Evolutionary conservation across 805 yeast species (phyloP), one percentile per base, ranked within the genome.

Genomic region (Kluyveromyces lactis): DNA sequence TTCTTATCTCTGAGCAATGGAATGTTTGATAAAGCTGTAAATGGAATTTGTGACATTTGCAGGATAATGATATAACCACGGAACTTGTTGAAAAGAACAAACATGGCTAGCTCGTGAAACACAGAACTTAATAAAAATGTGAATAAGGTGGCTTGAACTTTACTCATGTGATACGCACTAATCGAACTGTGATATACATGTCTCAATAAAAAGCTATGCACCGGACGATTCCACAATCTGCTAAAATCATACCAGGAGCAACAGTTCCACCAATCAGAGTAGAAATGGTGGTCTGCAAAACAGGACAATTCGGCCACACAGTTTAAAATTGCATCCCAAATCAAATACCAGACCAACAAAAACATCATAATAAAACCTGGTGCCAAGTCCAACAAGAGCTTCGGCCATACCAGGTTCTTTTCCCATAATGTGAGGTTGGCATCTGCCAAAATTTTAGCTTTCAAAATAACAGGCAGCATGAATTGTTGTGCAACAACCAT

Each of bases 221-320:
- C 97, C 0, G 97, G 96, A 8, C 75, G 73, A 58, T 92, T 92
- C 98, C 99, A 94, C 45, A 83, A 78, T 47, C 97, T 71, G 9
- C 96, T 81, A 59, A 85, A 92, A 56, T 89, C 89, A 42, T 84
- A 84, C 96, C 97, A 92, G 31, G 86, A 82, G 15, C 81, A 77
- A 45, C 94, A 84, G 51, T 89, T 86, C 98, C 99, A 92, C 98
- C 98, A 94, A 32, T 86, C 84, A 3, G 95, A 90, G 56, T 94
- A 92, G 60, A 92, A 92, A 48, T 83, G 83, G 37, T 98, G 75
- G 58, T 92, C 97, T 4, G 86, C 96, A 63, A 80, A 94, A 38
- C 71, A 55, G 12, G 95, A 80, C 28, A 90, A 66, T 58, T 92
- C 98, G 0, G 95, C 97, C 50, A 94, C 73, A 18, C 83, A 81